A percentile compares a stretch with the other conserved stretches of the same genome.
Conservation (phyloP, 345 rosid genomes). For the Pistacia atlantica region DNA sequence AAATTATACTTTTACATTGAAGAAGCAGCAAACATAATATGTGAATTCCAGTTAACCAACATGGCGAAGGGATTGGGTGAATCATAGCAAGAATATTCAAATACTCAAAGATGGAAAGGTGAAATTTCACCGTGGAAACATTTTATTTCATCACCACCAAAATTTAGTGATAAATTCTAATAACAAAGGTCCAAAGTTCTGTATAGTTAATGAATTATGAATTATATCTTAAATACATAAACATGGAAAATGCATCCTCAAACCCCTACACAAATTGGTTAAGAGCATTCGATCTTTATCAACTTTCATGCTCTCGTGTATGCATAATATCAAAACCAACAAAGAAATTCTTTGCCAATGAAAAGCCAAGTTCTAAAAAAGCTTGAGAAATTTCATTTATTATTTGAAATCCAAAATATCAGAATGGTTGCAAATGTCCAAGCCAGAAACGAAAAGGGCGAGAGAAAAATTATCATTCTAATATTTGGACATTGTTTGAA, state of each 20-base stretch:
- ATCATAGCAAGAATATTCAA: not conserved
- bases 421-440: not conserved
- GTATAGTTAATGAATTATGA: not conserved
- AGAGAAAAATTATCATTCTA: not conserved
- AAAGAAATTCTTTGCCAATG: not conserved
- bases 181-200: too few species aligned
- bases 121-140: not conserved
- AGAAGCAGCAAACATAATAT: not conserved
- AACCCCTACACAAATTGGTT: not conserved
- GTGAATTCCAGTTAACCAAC: not conserved
- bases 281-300: not conserved
- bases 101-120: not conserved
- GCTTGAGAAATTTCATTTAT: not conserved
- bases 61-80: not conserved
- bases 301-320: too few species aligned
- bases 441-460: not conserved
- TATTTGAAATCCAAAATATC: not conserved
- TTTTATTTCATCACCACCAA: not conserved
- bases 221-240: not conserved
- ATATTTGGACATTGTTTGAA: not conserved
- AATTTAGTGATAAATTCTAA: not conserved
- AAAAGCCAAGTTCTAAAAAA: not conserved
- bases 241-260: not conserved
- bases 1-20: not conserved
- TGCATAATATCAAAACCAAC: too few species aligned